Conservation (phyloP, 495 filamentous ascomycete genomes). For the Penicillium manginii region DNA sequence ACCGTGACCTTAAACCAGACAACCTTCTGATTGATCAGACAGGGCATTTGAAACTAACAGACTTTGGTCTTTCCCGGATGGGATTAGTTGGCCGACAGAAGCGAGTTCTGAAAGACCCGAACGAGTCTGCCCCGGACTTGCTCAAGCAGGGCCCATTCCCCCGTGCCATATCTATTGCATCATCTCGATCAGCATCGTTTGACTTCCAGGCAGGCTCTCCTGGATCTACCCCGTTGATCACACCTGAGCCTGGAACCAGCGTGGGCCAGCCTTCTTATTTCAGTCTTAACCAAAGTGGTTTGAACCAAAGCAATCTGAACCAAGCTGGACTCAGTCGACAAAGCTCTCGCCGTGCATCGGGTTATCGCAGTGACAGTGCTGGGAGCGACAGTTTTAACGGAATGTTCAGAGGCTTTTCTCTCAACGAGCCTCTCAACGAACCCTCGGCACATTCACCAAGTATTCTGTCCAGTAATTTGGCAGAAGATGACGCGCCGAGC, state of each 20-base stretch:
- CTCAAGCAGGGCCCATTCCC: slow-evolving; percentile 91
- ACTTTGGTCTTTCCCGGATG: slow-evolving; percentile 98
- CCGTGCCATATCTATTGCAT: slow-evolving; percentile 80
- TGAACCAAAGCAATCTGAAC: slow-evolving; percentile 61
- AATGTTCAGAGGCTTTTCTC: slow-evolving; percentile 82
- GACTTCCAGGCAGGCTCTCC: slow-evolving; percentile 82
- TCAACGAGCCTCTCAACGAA: slow-evolving; percentile 61
- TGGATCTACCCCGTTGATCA: slow-evolving; percentile 82
- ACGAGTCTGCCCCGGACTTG: slow-evolving; percentile 84
- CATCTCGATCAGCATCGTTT: slow-evolving; percentile 94
- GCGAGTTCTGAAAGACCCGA: slow-evolving; percentile 78
- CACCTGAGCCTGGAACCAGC: slow-evolving; percentile 70
- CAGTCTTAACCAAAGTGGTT: slow-evolving; percentile 69
- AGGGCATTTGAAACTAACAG: slow-evolving; percentile 94
- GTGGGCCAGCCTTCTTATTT: slow-evolving; percentile 91
- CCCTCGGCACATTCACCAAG: slow-evolving; percentile 36
- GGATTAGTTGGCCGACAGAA: slow-evolving; percentile 95
- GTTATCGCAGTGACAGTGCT: slow-evolving; percentile 88
- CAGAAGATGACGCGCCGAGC: slow-evolving; percentile 73
- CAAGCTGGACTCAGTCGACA: slow-evolving; percentile 71
- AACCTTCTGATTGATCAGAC: slow-evolving; percentile 97
- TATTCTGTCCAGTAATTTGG: slow-evolving; percentile 49
- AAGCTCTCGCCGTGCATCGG: slow-evolving; percentile 76
- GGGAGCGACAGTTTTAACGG: slow-evolving; percentile 83
- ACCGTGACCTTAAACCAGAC: slow-evolving; percentile 95